Base-by-base conservation (phyloP, 164 flowering plant genomes). In the Chimonanthus praecox region DNA sequence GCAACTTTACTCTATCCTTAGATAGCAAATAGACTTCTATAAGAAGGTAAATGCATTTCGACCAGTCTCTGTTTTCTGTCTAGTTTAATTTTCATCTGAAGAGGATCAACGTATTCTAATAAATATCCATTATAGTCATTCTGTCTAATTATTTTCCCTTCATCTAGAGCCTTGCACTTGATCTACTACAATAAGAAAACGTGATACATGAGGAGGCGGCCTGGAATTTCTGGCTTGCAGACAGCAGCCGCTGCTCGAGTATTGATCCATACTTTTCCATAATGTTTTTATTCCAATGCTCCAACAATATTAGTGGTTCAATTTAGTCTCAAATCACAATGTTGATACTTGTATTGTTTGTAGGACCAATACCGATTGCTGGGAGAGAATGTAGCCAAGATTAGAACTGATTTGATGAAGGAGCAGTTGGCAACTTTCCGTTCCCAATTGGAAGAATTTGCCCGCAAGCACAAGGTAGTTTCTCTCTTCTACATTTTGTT, bases 301-400 rank as follows among this genome's bases (percentile, higher is more conserved):
- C 11, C 60, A 4, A 54, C 16, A n/a, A 54, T 6, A n/a, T 54
- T 54, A 54, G 16, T 54, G n/a, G 16, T 54, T 5, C 16, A 54
- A 54, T n/a, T 54, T 54, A 54, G 16, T 10, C 60, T 54, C 16
- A 10, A 11, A n/a, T 54, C 16, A n/a, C 16, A 54, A 54, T 54
- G 13, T 54, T 11, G 11, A n/a, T 11, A 54, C 16, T 54, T 13
- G 11, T 54, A 21, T 10, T 13, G 5, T 50, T 70, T 73, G 67
- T 74, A 92, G 98, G 97, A 93, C 83, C 97, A 93, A 76, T 95
- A 88, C 63, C 87, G 98, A 49, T 75, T 88, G 79, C 85, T 93
- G 2, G 99, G 99, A 13, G 99, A 93, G 81, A 93, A 93, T 92
- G 97, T 92, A 2, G 97, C 99, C 18, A 92, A 87, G 84, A 75